A percentile compares a stretch with the other conserved stretches of the same genome.
Evolutionary conservation across 2,329 filamentous ascomycete genomes (phyloP).

Genomic region (Cryphonectria carpinicola): DNA sequence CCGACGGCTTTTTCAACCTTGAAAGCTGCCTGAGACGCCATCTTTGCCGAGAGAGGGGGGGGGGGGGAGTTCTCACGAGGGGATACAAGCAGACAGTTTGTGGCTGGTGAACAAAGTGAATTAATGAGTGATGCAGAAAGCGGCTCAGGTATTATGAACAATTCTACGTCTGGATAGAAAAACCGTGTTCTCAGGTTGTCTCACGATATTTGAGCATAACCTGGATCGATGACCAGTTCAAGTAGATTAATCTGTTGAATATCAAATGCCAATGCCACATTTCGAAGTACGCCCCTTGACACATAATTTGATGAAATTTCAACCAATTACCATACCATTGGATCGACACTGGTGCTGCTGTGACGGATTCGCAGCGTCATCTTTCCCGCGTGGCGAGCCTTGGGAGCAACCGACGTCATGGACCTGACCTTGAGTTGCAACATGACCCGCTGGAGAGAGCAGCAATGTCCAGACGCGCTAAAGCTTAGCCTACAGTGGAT

Average conservation of each 20-base stretch:
- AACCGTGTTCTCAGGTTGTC: no score
- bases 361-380: constrained; percentile 13
- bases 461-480: neutral
- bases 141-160: no score
- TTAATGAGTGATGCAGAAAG: no score
- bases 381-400: neutral
- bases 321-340: neutral
- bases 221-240: constrained; percentile 6
- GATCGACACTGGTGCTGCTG: neutral
- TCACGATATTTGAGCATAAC: no score
- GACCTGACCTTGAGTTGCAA: neutral
- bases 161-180: no score
- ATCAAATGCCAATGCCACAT: neutral
- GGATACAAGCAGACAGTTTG: no score
- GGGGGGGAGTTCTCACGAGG: no score
- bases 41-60: no score
- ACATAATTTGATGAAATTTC: neutral
- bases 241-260: neutral
- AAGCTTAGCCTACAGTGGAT: neutral
- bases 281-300: neutral
- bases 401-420: constrained; percentile 18
- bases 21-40: constrained; percentile 70
- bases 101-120: no score
- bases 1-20: constrained; percentile 69
- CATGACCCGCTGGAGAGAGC: neutral